These are phyloP conservation scores for Fusarium burgessii DNA, from an alignment of 2,329 filamentous ascomycete genomes.

Conservation along the genomic window DNA sequence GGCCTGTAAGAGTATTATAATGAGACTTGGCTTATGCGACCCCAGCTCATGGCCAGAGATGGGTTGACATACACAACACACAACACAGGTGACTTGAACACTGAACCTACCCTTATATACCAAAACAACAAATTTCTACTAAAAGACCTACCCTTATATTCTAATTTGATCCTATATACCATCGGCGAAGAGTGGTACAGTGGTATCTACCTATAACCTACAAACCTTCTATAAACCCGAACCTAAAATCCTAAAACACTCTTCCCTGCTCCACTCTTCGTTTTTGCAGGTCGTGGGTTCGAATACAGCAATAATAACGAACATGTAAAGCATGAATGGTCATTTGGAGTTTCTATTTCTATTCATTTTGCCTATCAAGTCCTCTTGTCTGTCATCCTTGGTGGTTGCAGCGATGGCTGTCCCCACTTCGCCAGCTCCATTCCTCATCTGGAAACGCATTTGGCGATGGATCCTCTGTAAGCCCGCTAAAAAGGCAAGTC, in stretches of 20 bases:
- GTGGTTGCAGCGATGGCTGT: not conserved
- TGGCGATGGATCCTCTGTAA: accelerated
- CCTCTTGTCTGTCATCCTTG: too few species aligned
- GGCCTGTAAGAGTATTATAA: too few species aligned
- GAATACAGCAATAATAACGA: not conserved
- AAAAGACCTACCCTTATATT: not conserved
- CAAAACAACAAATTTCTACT: not conserved
- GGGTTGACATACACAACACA: too few species aligned
- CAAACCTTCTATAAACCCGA: not conserved
- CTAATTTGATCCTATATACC: not conserved
- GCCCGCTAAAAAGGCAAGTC: not conserved
- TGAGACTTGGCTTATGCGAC: too few species aligned
- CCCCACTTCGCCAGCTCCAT: not conserved
- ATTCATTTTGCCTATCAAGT: not conserved
- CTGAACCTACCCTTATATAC: not conserved
- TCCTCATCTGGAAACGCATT: not conserved
- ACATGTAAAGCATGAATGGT: not conserved
- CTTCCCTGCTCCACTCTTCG: conserved; percentile 1
- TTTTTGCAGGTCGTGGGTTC: conserved; percentile 5
- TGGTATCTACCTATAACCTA: conserved; percentile 14
- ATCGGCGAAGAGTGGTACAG: conserved; percentile 5
- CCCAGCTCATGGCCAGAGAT: too few species aligned
- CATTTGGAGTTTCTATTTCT: not conserved
- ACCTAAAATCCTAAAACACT: conserved; percentile 7
- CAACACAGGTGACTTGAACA: too few species aligned